phyloP scores from a whole-genome alignment of 352 stramenopile species.

The Phytophthora pini region DNA sequence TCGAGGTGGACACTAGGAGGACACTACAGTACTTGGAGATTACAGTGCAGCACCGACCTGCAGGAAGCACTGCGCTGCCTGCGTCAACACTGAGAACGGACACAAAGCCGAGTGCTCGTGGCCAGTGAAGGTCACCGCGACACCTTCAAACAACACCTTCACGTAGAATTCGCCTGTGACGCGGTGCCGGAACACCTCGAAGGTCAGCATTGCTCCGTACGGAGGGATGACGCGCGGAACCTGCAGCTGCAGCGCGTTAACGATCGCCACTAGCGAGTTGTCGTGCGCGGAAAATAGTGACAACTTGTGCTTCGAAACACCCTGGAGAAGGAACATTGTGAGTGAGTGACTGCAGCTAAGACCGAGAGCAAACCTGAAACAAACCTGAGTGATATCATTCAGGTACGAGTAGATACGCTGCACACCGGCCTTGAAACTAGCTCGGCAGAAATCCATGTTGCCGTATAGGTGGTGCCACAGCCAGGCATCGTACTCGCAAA shows the following conservation, averaged over 20 bases:
- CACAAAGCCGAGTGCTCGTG: conserved; percentile 56
- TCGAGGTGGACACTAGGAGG: conserved; percentile 7
- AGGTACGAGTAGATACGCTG: conserved; percentile 63
- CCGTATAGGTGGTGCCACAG: conserved; percentile 80
- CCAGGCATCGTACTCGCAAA: conserved; percentile 75
- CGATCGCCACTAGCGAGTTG: conserved; percentile 79
- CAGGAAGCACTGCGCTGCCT: conserved; percentile 55
- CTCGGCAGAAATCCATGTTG: conserved; percentile 67
- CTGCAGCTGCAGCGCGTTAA: conserved; percentile 69
- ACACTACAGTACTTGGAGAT: conserved; percentile 7
- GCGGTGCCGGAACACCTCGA: conserved; percentile 66
- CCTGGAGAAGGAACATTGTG: conserved; percentile 1
- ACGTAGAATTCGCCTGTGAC: conserved; percentile 57
- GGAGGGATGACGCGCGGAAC: conserved; percentile 57
- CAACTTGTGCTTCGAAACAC: conserved; percentile 48
- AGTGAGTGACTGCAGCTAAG: background rate
- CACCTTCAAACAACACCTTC: conserved; percentile 59
- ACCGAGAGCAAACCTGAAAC: background rate
- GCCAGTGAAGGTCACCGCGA: conserved; percentile 46
- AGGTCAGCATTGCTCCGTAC: conserved; percentile 79
- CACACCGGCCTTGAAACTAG: conserved; percentile 66
- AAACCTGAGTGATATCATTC: conserved; percentile 47
- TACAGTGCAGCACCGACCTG: conserved; percentile 18
- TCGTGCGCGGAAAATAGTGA: conserved; percentile 84
- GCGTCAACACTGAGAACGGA: conserved; percentile 62